Conservation (phyloP, 163 green algal species). For the Picocystis sp. region DNA sequence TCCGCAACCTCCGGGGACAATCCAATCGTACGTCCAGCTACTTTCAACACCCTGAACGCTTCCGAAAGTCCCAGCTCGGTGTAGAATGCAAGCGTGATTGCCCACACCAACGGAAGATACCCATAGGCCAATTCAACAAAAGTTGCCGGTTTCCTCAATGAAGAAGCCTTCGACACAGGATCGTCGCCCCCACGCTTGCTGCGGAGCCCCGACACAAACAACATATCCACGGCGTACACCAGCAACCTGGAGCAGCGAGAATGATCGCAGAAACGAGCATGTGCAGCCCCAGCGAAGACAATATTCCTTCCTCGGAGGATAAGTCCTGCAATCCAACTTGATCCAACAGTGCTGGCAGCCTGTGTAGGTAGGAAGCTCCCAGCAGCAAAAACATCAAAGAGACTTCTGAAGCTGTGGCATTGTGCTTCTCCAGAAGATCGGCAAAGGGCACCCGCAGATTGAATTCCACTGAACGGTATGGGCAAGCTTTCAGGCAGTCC, state of each 20-base stretch:
- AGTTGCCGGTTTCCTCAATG: background rate
- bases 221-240: constrained; percentile 22
- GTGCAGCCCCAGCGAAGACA: constrained; percentile 16
- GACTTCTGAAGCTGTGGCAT: constrained; percentile 30
- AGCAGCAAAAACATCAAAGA: constrained; percentile 51
- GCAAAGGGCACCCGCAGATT: constrained; percentile 35
- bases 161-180: constrained; percentile 6
- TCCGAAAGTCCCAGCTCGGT: constrained; percentile 23
- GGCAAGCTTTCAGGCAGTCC: constrained; percentile 38
- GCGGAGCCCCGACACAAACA: background rate
- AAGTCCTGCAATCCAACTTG: constrained; percentile 23
- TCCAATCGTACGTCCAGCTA: too few relatives aligned
- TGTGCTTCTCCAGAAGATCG: constrained; percentile 46
- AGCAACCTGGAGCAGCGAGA: constrained; percentile 24
- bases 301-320: constrained; percentile 7
- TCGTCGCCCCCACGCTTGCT: background rate
- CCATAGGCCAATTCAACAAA: constrained; percentile 40
- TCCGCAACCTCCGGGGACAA: too few relatives aligned
- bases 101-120: constrained; percentile 47
- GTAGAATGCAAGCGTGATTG: constrained; percentile 27
- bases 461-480: constrained; percentile 30
- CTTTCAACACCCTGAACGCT: constrained; percentile 3
- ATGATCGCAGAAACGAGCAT: constrained; percentile 25
- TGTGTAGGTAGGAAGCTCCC: constrained; percentile 45
- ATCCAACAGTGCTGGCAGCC: constrained; percentile 22